Evolutionary conservation across 228 moss, liverwort and hornwort species (phyloP), one percentile per base, ranked within the genome.

Genomic region (Sphagnum magellanicum): DNA sequence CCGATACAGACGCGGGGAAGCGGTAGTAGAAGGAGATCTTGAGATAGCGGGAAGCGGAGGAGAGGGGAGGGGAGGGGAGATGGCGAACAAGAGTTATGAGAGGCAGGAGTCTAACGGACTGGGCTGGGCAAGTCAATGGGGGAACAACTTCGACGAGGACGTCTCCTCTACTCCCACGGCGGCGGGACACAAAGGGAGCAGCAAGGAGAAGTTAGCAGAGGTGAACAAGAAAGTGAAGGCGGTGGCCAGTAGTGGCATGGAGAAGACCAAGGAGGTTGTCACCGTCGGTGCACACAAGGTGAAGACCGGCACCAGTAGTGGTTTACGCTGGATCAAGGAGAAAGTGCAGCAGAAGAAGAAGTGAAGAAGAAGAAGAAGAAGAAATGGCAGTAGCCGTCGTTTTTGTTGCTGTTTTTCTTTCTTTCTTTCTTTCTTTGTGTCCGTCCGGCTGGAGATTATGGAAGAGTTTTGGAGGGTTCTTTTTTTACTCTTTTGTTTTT

Each of bases 51-150:
- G 32, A 32, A 32, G 32, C 32, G 32, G 32, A 32, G 32, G 32
- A 32, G 32, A 32, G 32, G 32, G 32, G 32, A 32, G 32, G 32
- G 32, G 32, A 32, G 32, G 32, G 32, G 3, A 32, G 32, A 32
- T 32, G 32, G 32, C 32, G 32, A 32, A 32, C 32, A 32, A 32
- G 32, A 32, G 32, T 32, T 32, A 82, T 52, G 82, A 85, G 70
- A 77, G 81, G 49, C 82, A 82, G 67, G 84, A 87, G 10, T 71
- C 81, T 32, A 66, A 77, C 15, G 92, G 95, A 60, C 53, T 95
- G 6, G 92, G 91, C 16, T 96, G 96, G 96, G 89, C 89, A 7
- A 91, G 93, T 60, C 96, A 96, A 67, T 91, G 89, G 93, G 93
- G 91, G 69, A 88, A 86, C 67, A 83, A 96, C 52, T 91, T 88